phyloP scores from a whole-genome alignment of 2,329 filamentous ascomycete genomes.

The Leptographium flavum region DNA sequence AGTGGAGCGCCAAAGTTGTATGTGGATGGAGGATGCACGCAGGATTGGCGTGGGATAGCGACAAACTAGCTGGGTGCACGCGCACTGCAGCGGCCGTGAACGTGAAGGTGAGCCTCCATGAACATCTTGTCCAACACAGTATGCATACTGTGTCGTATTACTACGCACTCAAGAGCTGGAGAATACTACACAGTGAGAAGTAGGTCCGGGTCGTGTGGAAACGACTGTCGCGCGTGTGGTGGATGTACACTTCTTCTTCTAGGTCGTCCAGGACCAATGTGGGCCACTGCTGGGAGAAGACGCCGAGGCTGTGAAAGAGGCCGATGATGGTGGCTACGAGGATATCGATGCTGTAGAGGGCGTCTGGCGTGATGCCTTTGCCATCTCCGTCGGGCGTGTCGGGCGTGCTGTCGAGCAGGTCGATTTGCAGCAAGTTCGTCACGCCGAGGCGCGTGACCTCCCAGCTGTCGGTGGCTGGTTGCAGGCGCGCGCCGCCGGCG shows the following conservation, averaged over 20 bases:
- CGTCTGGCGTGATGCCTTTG: neutral
- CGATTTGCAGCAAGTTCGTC: constrained; percentile 2
- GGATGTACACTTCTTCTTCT: neutral
- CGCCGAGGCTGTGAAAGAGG: constrained; percentile 6
- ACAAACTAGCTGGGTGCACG: too few relatives aligned
- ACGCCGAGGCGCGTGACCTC: constrained; percentile 13
- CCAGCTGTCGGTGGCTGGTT: constrained; percentile 14
- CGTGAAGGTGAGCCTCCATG: too few relatives aligned
- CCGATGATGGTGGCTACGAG: constrained; percentile 3
- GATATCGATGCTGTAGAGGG: constrained; percentile 1
- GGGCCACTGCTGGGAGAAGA: constrained; percentile 8
- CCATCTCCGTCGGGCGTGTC: neutral
- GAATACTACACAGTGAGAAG: neutral
- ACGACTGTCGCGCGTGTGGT: neutral
- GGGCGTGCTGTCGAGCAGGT: neutral
- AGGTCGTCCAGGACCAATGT: neutral
- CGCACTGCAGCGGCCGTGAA: too few relatives aligned
- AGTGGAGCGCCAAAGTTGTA: too few relatives aligned
- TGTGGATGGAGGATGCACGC: too few relatives aligned
- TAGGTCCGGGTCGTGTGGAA: neutral
- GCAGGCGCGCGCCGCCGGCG: constrained; percentile 12
- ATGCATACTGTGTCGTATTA: too few relatives aligned
- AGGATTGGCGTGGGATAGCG: too few relatives aligned
- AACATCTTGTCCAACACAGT: too few relatives aligned
- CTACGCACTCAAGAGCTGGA: neutral